These are phyloP conservation scores for Saccharum officinarum DNA, from an alignment of 176 grass and related monocot genomes.

Conservation along the genomic window DNA sequence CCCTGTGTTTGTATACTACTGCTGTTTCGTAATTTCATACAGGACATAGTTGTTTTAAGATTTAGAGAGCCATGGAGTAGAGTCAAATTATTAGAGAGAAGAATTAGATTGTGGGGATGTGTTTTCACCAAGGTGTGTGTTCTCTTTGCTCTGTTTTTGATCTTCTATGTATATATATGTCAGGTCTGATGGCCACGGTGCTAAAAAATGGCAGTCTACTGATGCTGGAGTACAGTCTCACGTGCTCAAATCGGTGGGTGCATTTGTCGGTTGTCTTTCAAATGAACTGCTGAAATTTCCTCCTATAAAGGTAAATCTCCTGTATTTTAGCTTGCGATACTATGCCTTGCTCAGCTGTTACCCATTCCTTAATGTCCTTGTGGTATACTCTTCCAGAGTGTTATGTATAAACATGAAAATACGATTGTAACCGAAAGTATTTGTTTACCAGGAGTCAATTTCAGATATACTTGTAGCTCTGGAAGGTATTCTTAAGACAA, in stretches of 20 bases:
- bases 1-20: neutral
- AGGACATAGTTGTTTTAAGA: neutral
- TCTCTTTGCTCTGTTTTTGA: neutral
- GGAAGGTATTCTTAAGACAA: slow-evolving; percentile 54
- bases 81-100: no score
- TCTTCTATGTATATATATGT: neutral
- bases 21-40: neutral
- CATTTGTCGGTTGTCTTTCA: slow-evolving; percentile 48
- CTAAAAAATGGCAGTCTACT: slow-evolving; percentile 60
- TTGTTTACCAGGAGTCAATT: slow-evolving; percentile 51
- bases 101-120: neutral
- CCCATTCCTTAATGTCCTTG: neutral
- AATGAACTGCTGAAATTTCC: slow-evolving; percentile 40
- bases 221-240: slow-evolving; percentile 67
- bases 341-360: neutral
- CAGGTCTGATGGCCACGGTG: slow-evolving; percentile 49
- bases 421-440: neutral
- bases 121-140: neutral
- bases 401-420: neutral
- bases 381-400: neutral
- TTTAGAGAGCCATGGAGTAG: neutral
- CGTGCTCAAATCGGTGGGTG: slow-evolving; percentile 48
- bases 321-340: neutral
- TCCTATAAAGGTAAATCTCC: slow-evolving; percentile 53
- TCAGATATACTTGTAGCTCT: slow-evolving; percentile 47